Percentiles rank a stretch among this genome's conserved stretches.
Evolutionary conservation across 2,329 filamentous ascomycete genomes (phyloP).

Genomic region (Trichophyton rubrum): DNA sequence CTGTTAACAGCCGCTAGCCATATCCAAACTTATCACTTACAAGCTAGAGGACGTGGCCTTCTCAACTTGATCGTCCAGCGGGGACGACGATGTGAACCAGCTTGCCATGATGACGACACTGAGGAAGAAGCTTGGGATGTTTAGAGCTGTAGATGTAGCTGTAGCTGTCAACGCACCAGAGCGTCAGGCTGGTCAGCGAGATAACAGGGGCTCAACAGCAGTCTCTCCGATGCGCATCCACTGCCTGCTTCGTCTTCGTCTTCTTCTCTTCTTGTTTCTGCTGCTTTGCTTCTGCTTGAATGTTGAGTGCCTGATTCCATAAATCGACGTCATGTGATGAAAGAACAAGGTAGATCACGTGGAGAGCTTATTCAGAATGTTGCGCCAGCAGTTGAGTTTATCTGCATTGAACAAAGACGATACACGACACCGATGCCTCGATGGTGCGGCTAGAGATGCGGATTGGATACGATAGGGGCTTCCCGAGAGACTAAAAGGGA

Average conservation of each 20-base stretch:
- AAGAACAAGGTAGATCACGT: not conserved
- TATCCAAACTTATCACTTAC: conserved; percentile 39
- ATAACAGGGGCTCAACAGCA: not conserved
- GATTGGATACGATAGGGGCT: not conserved
- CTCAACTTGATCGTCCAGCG: conserved; percentile 94
- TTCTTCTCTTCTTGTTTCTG: too few species aligned
- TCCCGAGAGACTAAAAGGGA: not conserved
- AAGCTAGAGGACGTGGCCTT: conserved; percentile 88
- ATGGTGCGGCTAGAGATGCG: not conserved
- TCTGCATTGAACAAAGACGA: too few species aligned
- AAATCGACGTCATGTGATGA: not conserved
- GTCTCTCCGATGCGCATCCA: not conserved
- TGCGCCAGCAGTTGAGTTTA: too few species aligned
- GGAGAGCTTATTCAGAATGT: not conserved
- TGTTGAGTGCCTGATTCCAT: not conserved
- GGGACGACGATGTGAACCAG: conserved; percentile 89
- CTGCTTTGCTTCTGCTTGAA: not conserved
- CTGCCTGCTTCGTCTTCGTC: not conserved
- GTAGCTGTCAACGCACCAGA: not conserved
- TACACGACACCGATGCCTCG: not conserved
- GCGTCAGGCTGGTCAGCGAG: not conserved
- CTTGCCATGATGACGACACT: conserved; percentile 62
- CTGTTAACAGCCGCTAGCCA: not conserved
- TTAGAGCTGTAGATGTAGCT: not conserved
- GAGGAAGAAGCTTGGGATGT: not conserved